phyloP scores from a whole-genome alignment of 2,329 filamentous ascomycete genomes.

The Penicillium expansum region DNA sequence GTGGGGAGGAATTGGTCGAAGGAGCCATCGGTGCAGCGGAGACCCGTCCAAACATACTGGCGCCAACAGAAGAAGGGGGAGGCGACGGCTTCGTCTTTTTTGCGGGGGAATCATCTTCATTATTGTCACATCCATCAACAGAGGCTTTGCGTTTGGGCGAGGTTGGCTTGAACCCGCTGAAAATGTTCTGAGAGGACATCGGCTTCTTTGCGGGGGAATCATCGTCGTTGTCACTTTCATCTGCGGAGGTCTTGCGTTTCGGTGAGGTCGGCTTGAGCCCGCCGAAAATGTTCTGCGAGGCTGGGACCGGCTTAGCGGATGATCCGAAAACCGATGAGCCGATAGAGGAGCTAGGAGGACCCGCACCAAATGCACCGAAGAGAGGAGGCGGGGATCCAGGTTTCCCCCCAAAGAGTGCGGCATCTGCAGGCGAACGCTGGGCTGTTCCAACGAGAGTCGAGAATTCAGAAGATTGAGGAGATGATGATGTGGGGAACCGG shows the following conservation, averaged over 20 bases:
- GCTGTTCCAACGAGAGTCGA: not conserved
- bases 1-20: conserved; percentile 15
- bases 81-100: conserved; percentile 16
- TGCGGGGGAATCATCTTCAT: conserved; percentile 25
- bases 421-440: not conserved
- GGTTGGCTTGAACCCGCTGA: conserved; percentile 32
- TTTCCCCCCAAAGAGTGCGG: not conserved
- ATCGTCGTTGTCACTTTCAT: conserved; percentile 25
- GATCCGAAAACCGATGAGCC: conserved; percentile 30
- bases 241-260: conserved; percentile 17
- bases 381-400: not conserved
- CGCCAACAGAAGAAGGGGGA: conserved; percentile 24
- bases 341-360: conserved; percentile 13
- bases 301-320: conserved; percentile 26
- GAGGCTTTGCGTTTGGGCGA: conserved; percentile 19
- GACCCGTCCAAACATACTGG: conserved; percentile 39
- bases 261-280: conserved; percentile 28
- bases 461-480: not conserved
- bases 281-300: conserved; percentile 39
- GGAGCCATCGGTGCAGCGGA: conserved; percentile 9
- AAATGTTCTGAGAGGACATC: conserved; percentile 26
- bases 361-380: conserved; percentile 1
- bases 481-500: not conserved
- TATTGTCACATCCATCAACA: conserved; percentile 22
- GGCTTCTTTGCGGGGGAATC: conserved; percentile 24